These are phyloP conservation scores for Arbutus unedo DNA, from an alignment of 148 eudicot species.

Conservation along the genomic window DNA sequence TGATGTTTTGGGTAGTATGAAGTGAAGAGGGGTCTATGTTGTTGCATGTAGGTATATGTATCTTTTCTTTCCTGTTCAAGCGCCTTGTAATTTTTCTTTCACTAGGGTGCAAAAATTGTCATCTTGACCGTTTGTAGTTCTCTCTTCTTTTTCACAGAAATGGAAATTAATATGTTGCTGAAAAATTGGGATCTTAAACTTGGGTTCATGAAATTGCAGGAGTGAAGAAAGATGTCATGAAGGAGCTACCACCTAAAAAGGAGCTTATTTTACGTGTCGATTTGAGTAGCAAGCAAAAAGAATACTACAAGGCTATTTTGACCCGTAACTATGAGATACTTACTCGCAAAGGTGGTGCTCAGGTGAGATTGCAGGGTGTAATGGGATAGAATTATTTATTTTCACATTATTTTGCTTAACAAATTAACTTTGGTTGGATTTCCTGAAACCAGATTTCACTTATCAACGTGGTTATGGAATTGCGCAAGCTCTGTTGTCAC, in stretches of 20 bases:
- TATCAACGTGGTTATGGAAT: slow-evolving; percentile 92
- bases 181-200: neutral
- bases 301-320: slow-evolving; percentile 93
- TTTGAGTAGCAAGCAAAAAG: slow-evolving; percentile 91
- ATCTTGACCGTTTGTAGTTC: too few relatives aligned
- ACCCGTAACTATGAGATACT: slow-evolving; percentile 91
- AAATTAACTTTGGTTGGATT: slow-evolving; percentile 6
- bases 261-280: slow-evolving; percentile 95
- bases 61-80: too few relatives aligned
- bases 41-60: too few relatives aligned
- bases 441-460: slow-evolving; percentile 65
- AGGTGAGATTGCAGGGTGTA: slow-evolving; percentile 45
- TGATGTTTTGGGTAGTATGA: too few relatives aligned
- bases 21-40: too few relatives aligned
- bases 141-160: too few relatives aligned
- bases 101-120: too few relatives aligned
- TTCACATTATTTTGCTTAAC: slow-evolving; percentile 7
- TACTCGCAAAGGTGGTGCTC: slow-evolving; percentile 90
- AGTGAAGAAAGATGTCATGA: slow-evolving; percentile 97
- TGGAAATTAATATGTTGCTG: neutral
- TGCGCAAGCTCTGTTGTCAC: slow-evolving; percentile 95
- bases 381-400: slow-evolving; percentile 13
- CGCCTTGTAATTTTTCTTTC: too few relatives aligned
- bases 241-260: slow-evolving; percentile 90
- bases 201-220: slow-evolving; percentile 42